These are phyloP conservation scores for Metarhizium album DNA, from an alignment of 2,329 filamentous ascomycete genomes.

Conservation along the genomic window DNA sequence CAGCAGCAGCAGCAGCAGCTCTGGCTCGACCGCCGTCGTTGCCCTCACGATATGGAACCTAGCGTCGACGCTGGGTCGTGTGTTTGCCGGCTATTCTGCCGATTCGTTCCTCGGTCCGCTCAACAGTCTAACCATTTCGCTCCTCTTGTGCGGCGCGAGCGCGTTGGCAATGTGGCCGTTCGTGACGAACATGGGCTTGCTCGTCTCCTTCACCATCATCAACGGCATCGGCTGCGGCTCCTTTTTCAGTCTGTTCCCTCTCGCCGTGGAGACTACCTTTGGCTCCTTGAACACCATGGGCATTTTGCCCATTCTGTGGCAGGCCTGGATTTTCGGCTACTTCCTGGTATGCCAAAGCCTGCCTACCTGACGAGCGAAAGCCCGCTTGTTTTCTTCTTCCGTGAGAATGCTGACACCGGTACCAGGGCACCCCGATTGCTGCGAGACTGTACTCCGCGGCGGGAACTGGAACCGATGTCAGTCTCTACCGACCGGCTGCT, in stretches of 20 bases:
- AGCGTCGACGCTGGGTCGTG: conserved; percentile 15
- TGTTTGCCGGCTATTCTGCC: conserved; percentile 15
- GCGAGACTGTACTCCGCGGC: conserved; percentile 16
- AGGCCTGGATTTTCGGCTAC: conserved; percentile 18
- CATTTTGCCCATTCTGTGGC: conserved; percentile 17
- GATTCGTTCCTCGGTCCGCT: conserved; percentile 17
- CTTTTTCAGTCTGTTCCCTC: conserved; percentile 18
- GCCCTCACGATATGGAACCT: conserved; percentile 17
- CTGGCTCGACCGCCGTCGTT: conserved; percentile 11
- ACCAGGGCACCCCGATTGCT: conserved; percentile 17
- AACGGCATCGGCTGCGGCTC: conserved; percentile 19
- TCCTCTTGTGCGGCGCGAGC: conserved; percentile 16
- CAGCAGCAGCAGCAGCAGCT: too few species aligned
- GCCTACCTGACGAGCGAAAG: not conserved
- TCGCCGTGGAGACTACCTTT: conserved; percentile 13
- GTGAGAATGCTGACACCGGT: conserved; percentile 2
- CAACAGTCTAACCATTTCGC: conserved; percentile 16
- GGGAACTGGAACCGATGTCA: conserved; percentile 8
- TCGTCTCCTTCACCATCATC: conserved; percentile 15
- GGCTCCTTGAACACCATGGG: conserved; percentile 15
- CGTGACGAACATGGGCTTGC: conserved; percentile 12
- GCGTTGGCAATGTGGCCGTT: conserved; percentile 17
- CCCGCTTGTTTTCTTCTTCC: not conserved
- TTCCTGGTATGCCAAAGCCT: conserved; percentile 13
- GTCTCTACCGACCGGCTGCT: conserved; percentile 15